phyloP scores from a whole-genome alignment of 2,329 filamentous ascomycete species.

The Pestalotiopsis sp. region DNA sequence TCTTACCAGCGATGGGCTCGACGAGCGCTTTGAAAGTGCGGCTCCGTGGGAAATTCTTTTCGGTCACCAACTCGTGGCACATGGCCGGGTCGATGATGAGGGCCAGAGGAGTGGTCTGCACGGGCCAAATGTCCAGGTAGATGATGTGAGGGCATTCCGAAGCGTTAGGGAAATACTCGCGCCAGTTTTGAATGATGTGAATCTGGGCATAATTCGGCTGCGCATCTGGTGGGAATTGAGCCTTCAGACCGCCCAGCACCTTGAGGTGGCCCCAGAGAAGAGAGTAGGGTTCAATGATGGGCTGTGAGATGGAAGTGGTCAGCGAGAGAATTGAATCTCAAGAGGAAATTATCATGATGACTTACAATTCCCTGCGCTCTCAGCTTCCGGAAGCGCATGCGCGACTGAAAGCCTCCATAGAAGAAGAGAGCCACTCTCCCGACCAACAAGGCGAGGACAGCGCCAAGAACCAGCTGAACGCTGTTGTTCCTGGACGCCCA shows the following conservation, averaged over 20 bases:
- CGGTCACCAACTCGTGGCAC: constrained; percentile 34
- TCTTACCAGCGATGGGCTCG: constrained; percentile 27
- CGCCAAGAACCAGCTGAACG: background rate
- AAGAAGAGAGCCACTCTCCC: background rate
- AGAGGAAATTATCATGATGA: background rate
- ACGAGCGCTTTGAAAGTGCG: constrained; percentile 22
- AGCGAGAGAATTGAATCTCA: background rate
- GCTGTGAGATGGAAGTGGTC: background rate
- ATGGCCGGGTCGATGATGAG: constrained; percentile 36
- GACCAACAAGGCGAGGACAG: background rate
- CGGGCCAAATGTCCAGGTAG: constrained; percentile 36
- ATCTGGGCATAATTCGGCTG: constrained; percentile 22
- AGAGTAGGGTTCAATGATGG: constrained; percentile 26
- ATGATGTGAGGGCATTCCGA: constrained; percentile 27
- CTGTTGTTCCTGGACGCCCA: background rate
- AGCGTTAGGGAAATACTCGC: constrained; percentile 25
- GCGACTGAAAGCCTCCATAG: background rate
- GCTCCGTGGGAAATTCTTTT: constrained; percentile 31
- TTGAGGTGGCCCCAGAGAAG: constrained; percentile 30
- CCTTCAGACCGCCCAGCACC: constrained; percentile 19
- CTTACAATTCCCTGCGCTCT: constrained; percentile 7
- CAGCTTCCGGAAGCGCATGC: background rate
- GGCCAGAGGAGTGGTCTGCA: constrained; percentile 30
- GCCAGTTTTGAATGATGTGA: constrained; percentile 18
- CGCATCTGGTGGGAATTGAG: constrained; percentile 19